A percentile compares a stretch with the other conserved stretches of the same genome.
phyloP scores from a whole-genome alignment of 2,329 filamentous ascomycete species.

The Ophiocordyceps camponoti-floridani region DNA sequence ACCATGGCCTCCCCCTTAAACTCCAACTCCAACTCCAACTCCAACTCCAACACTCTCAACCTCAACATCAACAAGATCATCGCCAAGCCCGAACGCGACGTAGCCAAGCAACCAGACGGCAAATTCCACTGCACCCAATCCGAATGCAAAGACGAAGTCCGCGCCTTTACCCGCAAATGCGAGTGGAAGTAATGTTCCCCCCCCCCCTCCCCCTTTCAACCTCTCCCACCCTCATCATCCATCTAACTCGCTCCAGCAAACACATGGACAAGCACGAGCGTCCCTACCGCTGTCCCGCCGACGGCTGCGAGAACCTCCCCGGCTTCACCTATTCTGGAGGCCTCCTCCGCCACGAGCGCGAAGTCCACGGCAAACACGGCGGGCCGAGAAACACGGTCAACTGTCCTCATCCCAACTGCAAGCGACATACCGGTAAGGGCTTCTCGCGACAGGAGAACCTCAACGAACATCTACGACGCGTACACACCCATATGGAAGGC shows the following conservation, averaged over 20 bases:
- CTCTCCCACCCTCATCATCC: background rate
- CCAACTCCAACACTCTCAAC: too few species aligned
- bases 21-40: too few species aligned
- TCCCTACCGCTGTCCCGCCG: constrained; percentile 69
- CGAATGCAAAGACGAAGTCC: constrained; percentile 47
- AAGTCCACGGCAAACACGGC: constrained; percentile 82
- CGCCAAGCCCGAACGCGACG: constrained; percentile 38
- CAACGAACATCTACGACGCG: constrained; percentile 78
- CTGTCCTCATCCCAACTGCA: constrained; percentile 76
- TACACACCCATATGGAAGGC: constrained; percentile 45
- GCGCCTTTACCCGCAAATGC: constrained; percentile 64
- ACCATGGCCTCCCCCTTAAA: too few species aligned
- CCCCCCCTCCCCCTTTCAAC: background rate
- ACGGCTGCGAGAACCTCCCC: constrained; percentile 77
- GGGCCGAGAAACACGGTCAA: constrained; percentile 75
- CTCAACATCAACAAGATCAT: constrained; percentile 29
- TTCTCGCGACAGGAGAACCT: constrained; percentile 91
- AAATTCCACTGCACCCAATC: constrained; percentile 58
- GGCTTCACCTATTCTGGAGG: constrained; percentile 94
- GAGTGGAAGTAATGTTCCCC: constrained; percentile 68
- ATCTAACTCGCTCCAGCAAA: too few species aligned
- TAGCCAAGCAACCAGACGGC: constrained; percentile 48
- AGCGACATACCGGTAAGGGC: constrained; percentile 70
- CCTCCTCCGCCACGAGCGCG: constrained; percentile 73
- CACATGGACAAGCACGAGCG: constrained; percentile 98